A percentile compares a stretch with the other conserved stretches of the same genome.
phyloP scores from a whole-genome alignment of 768 basidiomycete species.

The Trametopsis cervina region DNA sequence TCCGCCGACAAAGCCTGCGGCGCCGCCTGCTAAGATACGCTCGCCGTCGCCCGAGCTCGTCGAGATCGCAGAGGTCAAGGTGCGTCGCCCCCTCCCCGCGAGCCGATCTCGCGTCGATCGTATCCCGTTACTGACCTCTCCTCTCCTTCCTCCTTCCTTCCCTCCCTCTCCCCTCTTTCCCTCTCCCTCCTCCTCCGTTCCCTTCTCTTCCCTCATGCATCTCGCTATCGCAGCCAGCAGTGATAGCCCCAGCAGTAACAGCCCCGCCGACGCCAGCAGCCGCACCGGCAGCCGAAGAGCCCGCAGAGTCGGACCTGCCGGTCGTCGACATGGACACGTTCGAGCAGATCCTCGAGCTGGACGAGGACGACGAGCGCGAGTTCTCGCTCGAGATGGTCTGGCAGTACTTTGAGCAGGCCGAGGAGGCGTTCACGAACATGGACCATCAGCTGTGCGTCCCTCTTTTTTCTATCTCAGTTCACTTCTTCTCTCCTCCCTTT shows the following conservation, averaged over 20 bases:
- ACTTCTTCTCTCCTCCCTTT: too few relatives aligned
- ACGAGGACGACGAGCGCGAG: conserved; percentile 69
- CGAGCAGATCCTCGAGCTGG: conserved; percentile 84
- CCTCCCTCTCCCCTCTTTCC: background rate
- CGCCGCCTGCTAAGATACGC: background rate
- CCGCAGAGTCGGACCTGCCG: conserved; percentile 6
- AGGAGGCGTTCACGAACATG: conserved; percentile 71
- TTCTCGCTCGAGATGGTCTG: conserved; percentile 76
- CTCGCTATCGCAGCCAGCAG: too few relatives aligned
- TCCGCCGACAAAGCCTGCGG: too few relatives aligned
- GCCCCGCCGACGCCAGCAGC: background rate
- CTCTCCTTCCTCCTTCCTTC: background rate
- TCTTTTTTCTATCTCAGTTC: conserved; percentile 10
- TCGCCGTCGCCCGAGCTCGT: background rate
- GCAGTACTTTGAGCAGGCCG: conserved; percentile 80
- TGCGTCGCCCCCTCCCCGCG: conserved; percentile 1
- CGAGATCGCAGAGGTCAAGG: conserved; percentile 9
- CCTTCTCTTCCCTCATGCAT: too few relatives aligned
- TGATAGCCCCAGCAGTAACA: too few relatives aligned
- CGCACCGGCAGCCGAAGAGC: conserved; percentile 8
- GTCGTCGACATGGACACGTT: conserved; percentile 76
- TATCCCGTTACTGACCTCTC: background rate
- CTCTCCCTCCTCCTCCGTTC: background rate
- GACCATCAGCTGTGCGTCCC: conserved; percentile 67
- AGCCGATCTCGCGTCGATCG: background rate